These are phyloP conservation scores for Gracilariopsis chorda DNA, from an alignment of 23 red algal genomes.

Conservation along the genomic window DNA sequence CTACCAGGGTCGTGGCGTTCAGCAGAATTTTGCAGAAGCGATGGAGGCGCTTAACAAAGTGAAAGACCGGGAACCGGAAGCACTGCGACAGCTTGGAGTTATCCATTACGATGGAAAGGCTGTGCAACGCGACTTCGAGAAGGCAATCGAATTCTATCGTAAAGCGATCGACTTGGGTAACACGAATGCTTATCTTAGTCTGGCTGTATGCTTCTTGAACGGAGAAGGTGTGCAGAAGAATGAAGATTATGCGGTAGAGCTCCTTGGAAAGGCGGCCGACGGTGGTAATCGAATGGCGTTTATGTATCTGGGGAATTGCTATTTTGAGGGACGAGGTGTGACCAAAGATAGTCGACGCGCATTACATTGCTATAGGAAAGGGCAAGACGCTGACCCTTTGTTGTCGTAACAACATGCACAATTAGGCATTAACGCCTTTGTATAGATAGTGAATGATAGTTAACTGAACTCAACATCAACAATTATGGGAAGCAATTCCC, in stretches of 20 bases:
- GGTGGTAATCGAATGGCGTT: constrained; percentile 1
- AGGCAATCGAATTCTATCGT: constrained; percentile 2
- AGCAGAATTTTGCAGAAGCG: neutral
- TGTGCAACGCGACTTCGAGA: constrained; percentile 11
- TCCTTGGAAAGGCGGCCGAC: neutral
- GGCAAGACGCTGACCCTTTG: neutral
- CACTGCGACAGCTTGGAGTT: constrained; percentile 44
- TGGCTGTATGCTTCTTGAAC: constrained; percentile 13
- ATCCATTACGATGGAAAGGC: constrained; percentile 46
- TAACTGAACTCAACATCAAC: no score
- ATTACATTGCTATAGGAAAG: neutral
- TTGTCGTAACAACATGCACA: constrained; percentile 1
- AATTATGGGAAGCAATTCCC: no score
- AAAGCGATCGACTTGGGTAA: constrained; percentile 4
- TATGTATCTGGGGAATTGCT: constrained; percentile 36
- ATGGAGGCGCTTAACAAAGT: constrained; percentile 25
- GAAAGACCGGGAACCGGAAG: constrained; percentile 31
- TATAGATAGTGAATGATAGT: no score
- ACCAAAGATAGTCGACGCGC: neutral
- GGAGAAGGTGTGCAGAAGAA: constrained; percentile 38
- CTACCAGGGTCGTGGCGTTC: constrained; percentile 39
- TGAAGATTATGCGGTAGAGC: neutral
- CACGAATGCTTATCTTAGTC: neutral
- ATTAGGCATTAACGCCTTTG: no score
- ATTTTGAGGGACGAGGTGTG: constrained; percentile 24